Percentiles rank a stretch among this genome's conserved stretches.
Evolutionary conservation across 805 yeast genomes (phyloP).

Genomic region (Brettanomyces anomalus): DNA sequence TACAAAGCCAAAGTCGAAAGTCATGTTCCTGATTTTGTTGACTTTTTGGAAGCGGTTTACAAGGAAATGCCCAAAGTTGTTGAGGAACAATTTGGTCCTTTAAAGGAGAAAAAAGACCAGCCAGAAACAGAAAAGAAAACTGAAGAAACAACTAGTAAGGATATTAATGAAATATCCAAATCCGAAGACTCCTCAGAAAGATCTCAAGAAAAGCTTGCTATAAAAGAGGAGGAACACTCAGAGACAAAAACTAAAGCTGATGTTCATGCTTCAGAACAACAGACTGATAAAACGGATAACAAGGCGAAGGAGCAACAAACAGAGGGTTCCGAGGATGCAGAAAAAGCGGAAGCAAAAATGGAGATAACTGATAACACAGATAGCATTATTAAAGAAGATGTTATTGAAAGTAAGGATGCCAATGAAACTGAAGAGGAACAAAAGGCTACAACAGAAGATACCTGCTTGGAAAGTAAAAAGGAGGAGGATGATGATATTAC

Average conservation of each 20-base stretch:
- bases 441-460: neutral
- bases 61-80: constrained; percentile 73
- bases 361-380: too few species aligned
- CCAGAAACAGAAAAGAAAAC: neutral
- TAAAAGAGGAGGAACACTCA: neutral
- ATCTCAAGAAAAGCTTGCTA: neutral
- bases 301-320: neutral
- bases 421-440: neutral
- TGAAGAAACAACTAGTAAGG: neutral
- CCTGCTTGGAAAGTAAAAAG: neutral
- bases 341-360: constrained; percentile 12
- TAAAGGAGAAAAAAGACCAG: neutral
- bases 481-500: neutral
- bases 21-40: constrained; percentile 72
- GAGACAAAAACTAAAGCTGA: constrained; percentile 7
- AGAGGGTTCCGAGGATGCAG: neutral
- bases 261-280: neutral
- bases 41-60: constrained; percentile 66
- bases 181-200: neutral
- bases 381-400: too few species aligned
- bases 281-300: neutral
- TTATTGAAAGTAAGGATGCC: neutral
- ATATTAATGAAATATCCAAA: neutral
- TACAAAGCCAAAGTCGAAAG: constrained; percentile 61
- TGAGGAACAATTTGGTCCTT: constrained; percentile 48